Percentiles rank a stretch among this genome's conserved stretches.
Evolutionary conservation across 441 rosid genomes (phyloP).

Genomic region (Pelargonium australe): DNA sequence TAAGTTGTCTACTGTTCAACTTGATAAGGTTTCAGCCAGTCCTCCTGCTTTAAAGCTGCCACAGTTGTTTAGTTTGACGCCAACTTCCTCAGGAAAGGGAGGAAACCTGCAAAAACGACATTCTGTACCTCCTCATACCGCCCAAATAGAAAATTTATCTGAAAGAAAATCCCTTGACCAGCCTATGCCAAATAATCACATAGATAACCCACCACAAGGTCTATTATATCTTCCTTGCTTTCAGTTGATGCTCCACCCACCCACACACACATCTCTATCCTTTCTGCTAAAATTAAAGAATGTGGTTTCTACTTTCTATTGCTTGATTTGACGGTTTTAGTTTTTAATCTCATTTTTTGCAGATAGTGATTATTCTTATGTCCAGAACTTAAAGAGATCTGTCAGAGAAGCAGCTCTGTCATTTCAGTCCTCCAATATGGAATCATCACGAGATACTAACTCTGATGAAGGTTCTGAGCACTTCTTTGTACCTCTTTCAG

Average conservation of each 20-base stretch:
- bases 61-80: slow-evolving; percentile 83
- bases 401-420: slow-evolving; percentile 87
- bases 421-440: slow-evolving; percentile 55
- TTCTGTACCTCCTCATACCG: slow-evolving; percentile 44
- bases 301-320: not conserved
- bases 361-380: slow-evolving; percentile 58
- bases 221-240: slow-evolving; percentile 27
- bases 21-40: slow-evolving; percentile 71
- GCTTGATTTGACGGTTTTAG: slow-evolving; percentile 21
- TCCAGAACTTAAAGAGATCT: slow-evolving; percentile 80
- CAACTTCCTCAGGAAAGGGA: slow-evolving; percentile 81
- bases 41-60: slow-evolving; percentile 82
- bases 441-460: slow-evolving; percentile 62
- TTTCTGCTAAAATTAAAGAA: slow-evolving; percentile 1
- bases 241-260: not conserved
- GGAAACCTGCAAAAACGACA: slow-evolving; percentile 74
- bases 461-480: slow-evolving; percentile 80
- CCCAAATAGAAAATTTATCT: slow-evolving; percentile 54
- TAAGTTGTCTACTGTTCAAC: slow-evolving; percentile 61
- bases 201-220: slow-evolving; percentile 65
- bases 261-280: slow-evolving; percentile 3
- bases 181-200: slow-evolving; percentile 39
- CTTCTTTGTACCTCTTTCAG: slow-evolving; percentile 75
- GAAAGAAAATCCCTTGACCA: slow-evolving; percentile 58
- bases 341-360: slow-evolving; percentile 29